Conservation (phyloP, 2,329 filamentous ascomycete genomes). For the Penicillium concentricum region DNA sequence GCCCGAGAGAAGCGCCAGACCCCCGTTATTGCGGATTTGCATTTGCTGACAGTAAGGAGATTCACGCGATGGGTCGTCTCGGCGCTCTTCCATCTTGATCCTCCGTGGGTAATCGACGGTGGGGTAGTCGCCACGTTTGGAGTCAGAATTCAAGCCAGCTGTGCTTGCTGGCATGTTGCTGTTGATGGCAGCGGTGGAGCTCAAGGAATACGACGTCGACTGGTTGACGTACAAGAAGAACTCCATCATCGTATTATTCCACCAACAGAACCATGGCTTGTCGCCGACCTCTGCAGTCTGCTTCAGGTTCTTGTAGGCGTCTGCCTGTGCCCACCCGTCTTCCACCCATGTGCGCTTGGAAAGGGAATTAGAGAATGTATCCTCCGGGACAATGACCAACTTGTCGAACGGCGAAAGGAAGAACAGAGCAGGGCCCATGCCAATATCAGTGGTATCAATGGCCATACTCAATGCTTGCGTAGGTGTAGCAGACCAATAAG, state of each 20-base stretch:
- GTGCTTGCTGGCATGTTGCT: slow-evolving; percentile 22
- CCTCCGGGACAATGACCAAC: slow-evolving; percentile 54
- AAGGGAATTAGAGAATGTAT: slow-evolving; percentile 32
- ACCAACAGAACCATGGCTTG: slow-evolving; percentile 68
- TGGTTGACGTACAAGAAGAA: slow-evolving; percentile 64
- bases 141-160: slow-evolving; percentile 11
- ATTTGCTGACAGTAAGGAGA: slow-evolving; percentile 66
- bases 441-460: slow-evolving; percentile 56
- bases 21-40: slow-evolving; percentile 55
- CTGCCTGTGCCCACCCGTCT: slow-evolving; percentile 18
- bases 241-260: slow-evolving; percentile 66
- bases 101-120: slow-evolving; percentile 52
- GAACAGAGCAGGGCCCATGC: slow-evolving; percentile 62
- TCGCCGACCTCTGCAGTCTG: slow-evolving; percentile 54
- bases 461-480: slow-evolving; percentile 55
- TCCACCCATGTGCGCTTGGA: slow-evolving; percentile 31
- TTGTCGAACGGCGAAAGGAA: slow-evolving; percentile 65
- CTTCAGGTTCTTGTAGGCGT: slow-evolving; percentile 33
- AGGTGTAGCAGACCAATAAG: slow-evolving; percentile 41
- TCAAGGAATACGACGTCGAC: slow-evolving; percentile 38
- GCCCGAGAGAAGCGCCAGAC: slow-evolving; percentile 32
- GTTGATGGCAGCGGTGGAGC: slow-evolving; percentile 19
- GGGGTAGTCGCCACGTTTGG: slow-evolving; percentile 14
- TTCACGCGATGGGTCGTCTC: slow-evolving; percentile 43
- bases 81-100: slow-evolving; percentile 66